Percentiles rank a stretch among this genome's conserved stretches.
Conservation (phyloP, 2,329 filamentous ascomycete species). For the Fusarium sp. region DNA sequence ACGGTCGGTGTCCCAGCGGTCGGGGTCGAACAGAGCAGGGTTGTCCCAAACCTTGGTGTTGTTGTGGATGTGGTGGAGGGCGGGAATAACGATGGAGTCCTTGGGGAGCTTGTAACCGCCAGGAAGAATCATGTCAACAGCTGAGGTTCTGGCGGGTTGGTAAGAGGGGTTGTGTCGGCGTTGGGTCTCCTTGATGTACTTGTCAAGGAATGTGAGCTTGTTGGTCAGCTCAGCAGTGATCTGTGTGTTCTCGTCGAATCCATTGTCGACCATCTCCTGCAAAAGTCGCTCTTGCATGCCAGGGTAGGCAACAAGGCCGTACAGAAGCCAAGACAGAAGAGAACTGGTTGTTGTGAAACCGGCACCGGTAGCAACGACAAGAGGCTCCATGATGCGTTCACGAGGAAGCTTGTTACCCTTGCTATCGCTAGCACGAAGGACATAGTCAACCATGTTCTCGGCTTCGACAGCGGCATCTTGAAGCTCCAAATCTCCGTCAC, state of each 20-base stretch:
- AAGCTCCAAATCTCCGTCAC: conserved; percentile 53
- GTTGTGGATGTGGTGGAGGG: conserved; percentile 63
- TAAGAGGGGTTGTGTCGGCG: conserved; percentile 70
- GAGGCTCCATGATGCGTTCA: conserved; percentile 41
- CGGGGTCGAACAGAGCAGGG: conserved; percentile 67
- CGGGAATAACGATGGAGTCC: conserved; percentile 64
- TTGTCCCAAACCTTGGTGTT: conserved; percentile 68
- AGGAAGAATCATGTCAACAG: conserved; percentile 66
- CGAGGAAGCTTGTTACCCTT: conserved; percentile 65
- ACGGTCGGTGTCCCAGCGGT: conserved; percentile 66
- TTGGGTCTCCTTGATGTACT: conserved; percentile 70
- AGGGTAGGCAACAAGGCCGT: conserved; percentile 62
- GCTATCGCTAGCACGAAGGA: conserved; percentile 62
- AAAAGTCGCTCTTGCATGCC: conserved; percentile 67
- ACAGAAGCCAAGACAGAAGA: conserved; percentile 68
- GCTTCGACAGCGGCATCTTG: conserved; percentile 63
- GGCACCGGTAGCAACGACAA: conserved; percentile 65
- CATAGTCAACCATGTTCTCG: conserved; percentile 61
- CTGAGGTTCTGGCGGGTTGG: conserved; percentile 68
- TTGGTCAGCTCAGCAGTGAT: conserved; percentile 60
- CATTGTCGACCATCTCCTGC: conserved; percentile 66
- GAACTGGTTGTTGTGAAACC: conserved; percentile 71
- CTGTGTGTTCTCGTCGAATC: conserved; percentile 55
- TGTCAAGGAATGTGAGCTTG: conserved; percentile 63
- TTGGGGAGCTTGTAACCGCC: conserved; percentile 67